Percentiles rank a stretch among this genome's conserved stretches.
Evolutionary conservation across 768 basidiomycete species (phyloP).

Genomic region (Mycena belliarum): DNA sequence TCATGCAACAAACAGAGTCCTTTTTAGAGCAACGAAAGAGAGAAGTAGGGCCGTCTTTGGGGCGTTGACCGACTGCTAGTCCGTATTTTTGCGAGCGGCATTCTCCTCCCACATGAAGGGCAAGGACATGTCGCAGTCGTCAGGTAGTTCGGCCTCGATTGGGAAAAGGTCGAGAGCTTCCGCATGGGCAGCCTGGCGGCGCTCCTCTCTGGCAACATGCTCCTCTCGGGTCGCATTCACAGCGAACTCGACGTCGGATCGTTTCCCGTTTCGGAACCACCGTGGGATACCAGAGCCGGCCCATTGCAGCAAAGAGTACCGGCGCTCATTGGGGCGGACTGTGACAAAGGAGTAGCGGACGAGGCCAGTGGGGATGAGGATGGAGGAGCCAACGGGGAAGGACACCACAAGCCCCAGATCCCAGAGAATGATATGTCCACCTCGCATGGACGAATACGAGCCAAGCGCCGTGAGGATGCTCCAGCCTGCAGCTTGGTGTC

Average conservation of each 20-base stretch:
- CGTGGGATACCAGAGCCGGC: not conserved
- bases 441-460: not conserved
- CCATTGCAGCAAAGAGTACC: not conserved
- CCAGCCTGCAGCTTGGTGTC: not conserved
- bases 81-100: too few relatives aligned
- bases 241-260: not conserved
- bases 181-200: not conserved
- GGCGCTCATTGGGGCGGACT: not conserved
- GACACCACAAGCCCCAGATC: not conserved
- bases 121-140: too few relatives aligned
- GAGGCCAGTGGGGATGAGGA: not conserved
- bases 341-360: conserved; percentile 3
- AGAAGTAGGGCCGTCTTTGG: too few relatives aligned
- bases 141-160: not conserved
- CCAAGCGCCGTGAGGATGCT: not conserved
- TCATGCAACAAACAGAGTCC: too few relatives aligned
- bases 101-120: too few relatives aligned
- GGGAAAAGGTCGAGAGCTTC: not conserved
- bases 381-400: not conserved
- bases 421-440: too few relatives aligned
- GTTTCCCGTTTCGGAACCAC: not conserved
- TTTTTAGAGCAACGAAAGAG: too few relatives aligned
- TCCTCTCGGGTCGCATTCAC: not conserved
- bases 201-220: not conserved
- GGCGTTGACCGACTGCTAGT: too few relatives aligned